These are phyloP conservation scores for Endocalyx cinctus DNA, from an alignment of 2,329 filamentous ascomycete species.

Conservation along the genomic window DNA sequence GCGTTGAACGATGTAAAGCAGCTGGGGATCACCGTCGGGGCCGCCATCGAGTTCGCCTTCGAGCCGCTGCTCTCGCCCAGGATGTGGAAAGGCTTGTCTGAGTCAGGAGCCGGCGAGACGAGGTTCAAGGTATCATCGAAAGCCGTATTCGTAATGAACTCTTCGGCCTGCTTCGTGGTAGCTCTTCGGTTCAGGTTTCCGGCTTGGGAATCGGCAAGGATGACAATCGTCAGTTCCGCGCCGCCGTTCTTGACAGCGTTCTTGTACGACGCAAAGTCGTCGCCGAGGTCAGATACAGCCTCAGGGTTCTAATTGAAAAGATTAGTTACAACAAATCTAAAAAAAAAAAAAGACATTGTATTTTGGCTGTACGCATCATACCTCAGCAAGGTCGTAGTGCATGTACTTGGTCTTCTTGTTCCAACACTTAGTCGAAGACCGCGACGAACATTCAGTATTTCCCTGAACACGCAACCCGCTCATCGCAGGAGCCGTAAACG, in stretches of 20 bases:
- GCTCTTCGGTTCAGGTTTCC: too few relatives aligned
- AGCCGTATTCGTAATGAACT: too few relatives aligned
- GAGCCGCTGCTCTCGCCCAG: conserved; percentile 27
- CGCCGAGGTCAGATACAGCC: conserved; percentile 38
- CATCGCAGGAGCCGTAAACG: conserved; percentile 45
- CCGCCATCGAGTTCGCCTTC: conserved; percentile 50
- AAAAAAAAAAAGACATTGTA: neutral
- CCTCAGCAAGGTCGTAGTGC: conserved; percentile 24
- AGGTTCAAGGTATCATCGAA: too few relatives aligned
- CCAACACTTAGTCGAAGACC: conserved; percentile 24
- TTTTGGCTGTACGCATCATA: conserved; percentile 8
- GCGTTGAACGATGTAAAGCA: conserved; percentile 70
- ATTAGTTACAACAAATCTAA: neutral
- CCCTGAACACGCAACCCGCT: conserved; percentile 38
- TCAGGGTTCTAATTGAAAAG: conserved; percentile 31
- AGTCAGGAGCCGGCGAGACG: conserved; percentile 20
- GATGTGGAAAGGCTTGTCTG: conserved; percentile 23
- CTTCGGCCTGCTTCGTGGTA: conserved; percentile 38
- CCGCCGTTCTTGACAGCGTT: conserved; percentile 43
- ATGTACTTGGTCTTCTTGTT: conserved; percentile 25
- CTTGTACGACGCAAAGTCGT: conserved; percentile 40
- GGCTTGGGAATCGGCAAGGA: too few relatives aligned
- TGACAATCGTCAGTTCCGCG: conserved; percentile 52
- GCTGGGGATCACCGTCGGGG: conserved; percentile 48
- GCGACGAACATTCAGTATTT: conserved; percentile 33